Percentiles rank a stretch among this genome's conserved stretches.
These are phyloP conservation scores for Megacollybia marginata DNA, from an alignment of 768 basidiomycete species.

Conservation along the genomic window DNA sequence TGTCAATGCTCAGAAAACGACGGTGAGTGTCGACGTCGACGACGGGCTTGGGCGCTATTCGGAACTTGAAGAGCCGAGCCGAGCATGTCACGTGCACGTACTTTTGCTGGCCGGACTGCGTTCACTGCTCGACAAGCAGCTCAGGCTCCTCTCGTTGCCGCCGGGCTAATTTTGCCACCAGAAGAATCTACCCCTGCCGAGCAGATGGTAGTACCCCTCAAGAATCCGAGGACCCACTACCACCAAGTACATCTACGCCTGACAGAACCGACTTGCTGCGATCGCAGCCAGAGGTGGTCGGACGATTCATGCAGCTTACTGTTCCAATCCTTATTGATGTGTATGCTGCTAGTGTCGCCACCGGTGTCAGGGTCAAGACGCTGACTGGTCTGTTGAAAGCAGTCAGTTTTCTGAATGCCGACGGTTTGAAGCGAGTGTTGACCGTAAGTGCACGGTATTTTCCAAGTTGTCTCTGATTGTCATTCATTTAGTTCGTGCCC, in stretches of 20 bases:
- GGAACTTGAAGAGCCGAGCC: no score
- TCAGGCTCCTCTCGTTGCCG: conserved; percentile 19
- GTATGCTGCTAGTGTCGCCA: conserved; percentile 95
- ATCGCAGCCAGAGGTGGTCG: conserved; percentile 67
- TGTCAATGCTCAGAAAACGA: no score
- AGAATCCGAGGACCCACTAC: conserved; percentile 21
- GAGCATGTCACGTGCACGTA: no score
- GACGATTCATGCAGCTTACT: conserved; percentile 79
- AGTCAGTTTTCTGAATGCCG: conserved; percentile 77
- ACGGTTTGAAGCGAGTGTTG: conserved; percentile 69
- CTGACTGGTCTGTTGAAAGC: conserved; percentile 86
- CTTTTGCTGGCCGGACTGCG: no score
- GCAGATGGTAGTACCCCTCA: conserved; percentile 20
- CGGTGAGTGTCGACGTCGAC: no score
- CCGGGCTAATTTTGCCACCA: conserved; percentile 17
- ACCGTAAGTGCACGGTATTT: conserved; percentile 42
- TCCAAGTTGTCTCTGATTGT: conserved; percentile 1
- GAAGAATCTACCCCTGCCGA: conserved; percentile 12
- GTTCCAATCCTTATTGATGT: conserved; percentile 96
- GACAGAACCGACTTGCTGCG: conserved; percentile 74
- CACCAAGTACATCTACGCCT: conserved; percentile 23
- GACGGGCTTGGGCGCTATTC: no score
- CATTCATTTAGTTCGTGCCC: conserved; percentile 69
- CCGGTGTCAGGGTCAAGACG: conserved; percentile 82
- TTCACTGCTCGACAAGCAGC: conserved; percentile 55